A percentile compares a stretch with the other conserved stretches of the same genome.
These are phyloP conservation scores for Polytrichum commune DNA, from an alignment of 225 moss, liverwort and hornwort species.

Conservation along the genomic window DNA sequence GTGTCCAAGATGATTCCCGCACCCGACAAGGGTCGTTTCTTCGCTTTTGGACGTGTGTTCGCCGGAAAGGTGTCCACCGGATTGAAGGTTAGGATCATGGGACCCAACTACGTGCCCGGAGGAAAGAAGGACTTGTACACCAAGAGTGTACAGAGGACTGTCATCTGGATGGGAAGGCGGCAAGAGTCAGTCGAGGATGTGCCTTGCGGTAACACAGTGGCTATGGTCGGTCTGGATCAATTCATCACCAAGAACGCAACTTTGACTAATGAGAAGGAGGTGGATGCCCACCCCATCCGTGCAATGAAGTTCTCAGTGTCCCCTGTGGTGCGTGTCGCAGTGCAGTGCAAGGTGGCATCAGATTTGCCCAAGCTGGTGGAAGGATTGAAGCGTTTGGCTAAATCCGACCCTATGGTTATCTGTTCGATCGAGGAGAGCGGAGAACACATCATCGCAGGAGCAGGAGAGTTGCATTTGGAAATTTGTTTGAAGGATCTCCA, in stretches of 20 bases:
- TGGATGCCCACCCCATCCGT: slow-evolving; percentile 40
- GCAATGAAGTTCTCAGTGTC: slow-evolving; percentile 53
- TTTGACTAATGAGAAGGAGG: slow-evolving; percentile 31
- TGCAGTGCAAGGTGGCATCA: slow-evolving; percentile 28
- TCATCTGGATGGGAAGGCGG: slow-evolving; percentile 37
- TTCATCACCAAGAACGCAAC: slow-evolving; percentile 45
- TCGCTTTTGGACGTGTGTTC: slow-evolving; percentile 51
- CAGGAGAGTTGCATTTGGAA: slow-evolving; percentile 28
- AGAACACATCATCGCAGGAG: slow-evolving; percentile 27
- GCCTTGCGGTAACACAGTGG: slow-evolving; percentile 50
- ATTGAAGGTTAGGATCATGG: slow-evolving; percentile 44
- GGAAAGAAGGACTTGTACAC: slow-evolving; percentile 30
- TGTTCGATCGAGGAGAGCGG: slow-evolving; percentile 13
- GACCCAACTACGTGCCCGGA: slow-evolving; percentile 31
- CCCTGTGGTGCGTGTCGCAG: slow-evolving; percentile 46
- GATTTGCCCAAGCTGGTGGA: slow-evolving; percentile 47
- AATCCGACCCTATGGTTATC: slow-evolving; percentile 35
- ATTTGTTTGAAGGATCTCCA: slow-evolving; percentile 19
- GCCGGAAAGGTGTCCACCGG: slow-evolving; percentile 36
- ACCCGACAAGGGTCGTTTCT: slow-evolving; percentile 36
- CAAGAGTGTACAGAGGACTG: slow-evolving; percentile 34
- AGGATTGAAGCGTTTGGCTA: slow-evolving; percentile 41
- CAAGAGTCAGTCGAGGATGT: slow-evolving; percentile 36
- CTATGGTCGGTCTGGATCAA: slow-evolving; percentile 43
- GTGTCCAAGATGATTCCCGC: slow-evolving; percentile 54